Evolutionary conservation across 805 yeast genomes (phyloP).

Genomic region (Danielia oregonensis): DNA sequence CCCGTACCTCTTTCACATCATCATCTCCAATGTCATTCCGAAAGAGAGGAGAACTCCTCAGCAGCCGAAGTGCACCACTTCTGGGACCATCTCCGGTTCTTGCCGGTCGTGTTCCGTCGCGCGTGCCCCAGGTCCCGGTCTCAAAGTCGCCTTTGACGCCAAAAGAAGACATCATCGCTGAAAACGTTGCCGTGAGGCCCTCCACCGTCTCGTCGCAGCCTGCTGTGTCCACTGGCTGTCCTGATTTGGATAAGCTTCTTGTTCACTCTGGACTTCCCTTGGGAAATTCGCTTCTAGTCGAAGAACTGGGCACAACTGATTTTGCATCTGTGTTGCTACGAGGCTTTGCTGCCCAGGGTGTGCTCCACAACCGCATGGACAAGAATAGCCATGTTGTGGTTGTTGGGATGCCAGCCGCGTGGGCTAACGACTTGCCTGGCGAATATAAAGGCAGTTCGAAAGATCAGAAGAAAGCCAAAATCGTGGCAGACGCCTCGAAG

Average conservation of each 20-base stretch:
- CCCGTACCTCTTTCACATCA: conserved; percentile 2
- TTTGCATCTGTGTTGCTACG: conserved; percentile 69
- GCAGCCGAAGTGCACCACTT: conserved; percentile 3
- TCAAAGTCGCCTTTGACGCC: not conserved
- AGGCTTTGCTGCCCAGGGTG: conserved; percentile 73
- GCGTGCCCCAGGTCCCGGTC: too few relatives aligned
- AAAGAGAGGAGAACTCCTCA: conserved; percentile 51
- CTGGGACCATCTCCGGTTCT: conserved; percentile 4
- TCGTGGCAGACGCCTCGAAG: conserved; percentile 55
- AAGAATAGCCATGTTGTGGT: conserved; percentile 47
- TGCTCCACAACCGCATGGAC: conserved; percentile 53
- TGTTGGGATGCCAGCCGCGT: conserved; percentile 52
- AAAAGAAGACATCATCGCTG: conserved; percentile 2
- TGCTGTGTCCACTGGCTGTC: conserved; percentile 75
- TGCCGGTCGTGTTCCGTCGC: conserved; percentile 2
- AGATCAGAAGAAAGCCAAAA: conserved; percentile 59
- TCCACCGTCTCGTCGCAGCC: conserved; percentile 73
- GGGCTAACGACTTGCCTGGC: conserved; percentile 77
- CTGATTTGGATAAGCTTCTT: conserved; percentile 69
- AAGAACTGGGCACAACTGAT: conserved; percentile 87
- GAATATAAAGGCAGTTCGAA: conserved; percentile 63
- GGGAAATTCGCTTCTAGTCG: conserved; percentile 65
- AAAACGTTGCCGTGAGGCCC: conserved; percentile 65
- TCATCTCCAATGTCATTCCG: conserved; percentile 49
- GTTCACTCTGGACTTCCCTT: conserved; percentile 84